These are phyloP conservation scores for Deinandra increscens DNA, from an alignment of 129 eudicot species.

Conservation along the genomic window DNA sequence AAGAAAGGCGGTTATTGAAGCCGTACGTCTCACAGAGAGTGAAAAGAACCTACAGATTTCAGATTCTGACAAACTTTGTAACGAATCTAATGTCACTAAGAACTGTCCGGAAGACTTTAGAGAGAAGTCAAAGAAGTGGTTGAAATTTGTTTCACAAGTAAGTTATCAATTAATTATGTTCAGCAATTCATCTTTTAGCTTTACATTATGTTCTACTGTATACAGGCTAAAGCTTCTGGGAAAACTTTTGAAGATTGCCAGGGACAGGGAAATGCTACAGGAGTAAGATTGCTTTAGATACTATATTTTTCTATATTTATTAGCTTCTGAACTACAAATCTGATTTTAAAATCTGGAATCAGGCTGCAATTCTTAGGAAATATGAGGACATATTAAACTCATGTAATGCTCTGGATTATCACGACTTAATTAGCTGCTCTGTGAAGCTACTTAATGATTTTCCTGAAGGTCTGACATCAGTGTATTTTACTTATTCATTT, in stretches of 20 bases:
- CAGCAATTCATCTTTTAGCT: not conserved
- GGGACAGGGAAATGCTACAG: constrained; percentile 55
- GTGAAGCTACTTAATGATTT: constrained; percentile 71
- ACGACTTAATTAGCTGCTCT: constrained; percentile 85
- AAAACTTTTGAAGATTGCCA: constrained; percentile 58
- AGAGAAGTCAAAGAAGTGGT: constrained; percentile 94
- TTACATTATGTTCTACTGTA: constrained; percentile 11
- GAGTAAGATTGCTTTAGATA: constrained; percentile 47
- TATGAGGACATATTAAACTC: constrained; percentile 65
- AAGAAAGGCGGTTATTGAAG: constrained; percentile 89
- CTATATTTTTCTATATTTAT: not conserved
- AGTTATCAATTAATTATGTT: constrained; percentile 2
- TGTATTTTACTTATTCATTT: not conserved
- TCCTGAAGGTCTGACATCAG: constrained; percentile 66
- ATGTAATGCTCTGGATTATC: constrained; percentile 93
- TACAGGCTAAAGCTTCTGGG: constrained; percentile 97
- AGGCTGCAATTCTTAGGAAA: constrained; percentile 78
- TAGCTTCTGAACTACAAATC: constrained; percentile 23
- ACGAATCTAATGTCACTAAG: constrained; percentile 35
- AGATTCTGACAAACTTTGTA: constrained; percentile 39
- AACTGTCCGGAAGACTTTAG: constrained; percentile 58
- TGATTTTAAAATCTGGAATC: constrained; percentile 32
- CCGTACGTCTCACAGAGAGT: constrained; percentile 69
- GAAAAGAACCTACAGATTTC: constrained; percentile 37
- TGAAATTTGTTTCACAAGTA: constrained; percentile 82